Conservation (phyloP, 306 rosid species). For the Vicia faba region DNA sequence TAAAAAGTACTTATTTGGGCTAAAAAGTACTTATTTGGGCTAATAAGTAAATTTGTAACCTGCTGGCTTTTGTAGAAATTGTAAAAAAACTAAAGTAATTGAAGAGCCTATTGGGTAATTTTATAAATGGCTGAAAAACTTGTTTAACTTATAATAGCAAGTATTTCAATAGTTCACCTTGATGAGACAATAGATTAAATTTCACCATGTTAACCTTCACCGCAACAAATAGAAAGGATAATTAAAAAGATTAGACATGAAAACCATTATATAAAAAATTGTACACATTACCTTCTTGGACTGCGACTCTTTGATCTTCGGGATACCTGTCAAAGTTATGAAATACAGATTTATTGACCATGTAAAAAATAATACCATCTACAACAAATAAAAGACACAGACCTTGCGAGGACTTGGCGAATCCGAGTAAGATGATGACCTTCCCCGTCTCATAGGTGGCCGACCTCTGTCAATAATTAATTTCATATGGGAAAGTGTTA, state of each 20-base stretch:
- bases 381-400: conserved; percentile 27
- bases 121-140: too few species aligned
- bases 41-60: too few species aligned
- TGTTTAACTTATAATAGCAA: too few species aligned
- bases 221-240: not conserved
- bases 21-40: too few species aligned
- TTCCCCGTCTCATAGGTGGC: conserved; percentile 76
- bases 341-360: conserved; percentile 20
- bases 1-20: too few species aligned
- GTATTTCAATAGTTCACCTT: too few species aligned
- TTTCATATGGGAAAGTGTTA: not conserved
- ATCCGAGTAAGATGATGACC: conserved; percentile 84
- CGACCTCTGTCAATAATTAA: conserved; percentile 63
- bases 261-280: not conserved
- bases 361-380: conserved; percentile 14
- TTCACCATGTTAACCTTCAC: too few species aligned
- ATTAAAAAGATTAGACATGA: not conserved
- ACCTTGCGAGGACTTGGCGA: conserved; percentile 98
- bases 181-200: too few species aligned
- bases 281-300: conserved; percentile 69
- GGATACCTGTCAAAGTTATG: conserved; percentile 50
- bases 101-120: too few species aligned
- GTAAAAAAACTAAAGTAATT: too few species aligned
- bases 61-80: too few species aligned
- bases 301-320: conserved; percentile 76